phyloP scores from a whole-genome alignment of 345 rosid genomes.

The Cardamine occulta region DNA sequence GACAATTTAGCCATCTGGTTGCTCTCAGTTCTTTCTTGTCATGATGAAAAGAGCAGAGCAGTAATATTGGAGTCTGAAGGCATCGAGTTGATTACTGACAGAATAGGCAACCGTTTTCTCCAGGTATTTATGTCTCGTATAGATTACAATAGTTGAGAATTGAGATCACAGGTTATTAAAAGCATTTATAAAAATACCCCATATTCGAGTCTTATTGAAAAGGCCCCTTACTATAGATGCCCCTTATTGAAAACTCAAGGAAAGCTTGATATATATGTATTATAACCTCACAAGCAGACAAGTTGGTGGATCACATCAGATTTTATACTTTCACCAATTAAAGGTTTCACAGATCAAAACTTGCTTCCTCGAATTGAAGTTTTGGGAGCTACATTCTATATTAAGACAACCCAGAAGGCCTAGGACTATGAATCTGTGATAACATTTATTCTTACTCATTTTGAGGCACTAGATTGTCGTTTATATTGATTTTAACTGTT shows the following conservation, averaged over 20 bases:
- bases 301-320: too few species aligned
- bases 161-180: slow-evolving; percentile 9
- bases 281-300: too few species aligned
- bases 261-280: too few species aligned
- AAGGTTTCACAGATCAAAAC: too few species aligned
- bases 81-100: slow-evolving; percentile 81
- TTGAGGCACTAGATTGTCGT: slow-evolving; percentile 26
- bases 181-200: background rate
- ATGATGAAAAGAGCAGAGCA: slow-evolving; percentile 74
- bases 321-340: too few species aligned
- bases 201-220: too few species aligned
- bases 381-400: too few species aligned
- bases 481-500: slow-evolving; percentile 14
- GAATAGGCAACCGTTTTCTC: slow-evolving; percentile 63
- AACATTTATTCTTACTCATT: slow-evolving; percentile 11
- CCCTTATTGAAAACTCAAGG: too few species aligned
- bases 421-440: slow-evolving; percentile 28
- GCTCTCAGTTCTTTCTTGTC: slow-evolving; percentile 91
- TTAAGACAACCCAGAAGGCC: too few species aligned
- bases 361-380: too few species aligned
- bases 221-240: too few species aligned
- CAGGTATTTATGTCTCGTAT: slow-evolving; percentile 62
- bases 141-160: slow-evolving; percentile 5
- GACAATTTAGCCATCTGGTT: slow-evolving; percentile 85
- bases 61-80: slow-evolving; percentile 94